phyloP scores from a whole-genome alignment of 2,329 filamentous ascomycete species.

The Penicillium sclerotiorum region DNA sequence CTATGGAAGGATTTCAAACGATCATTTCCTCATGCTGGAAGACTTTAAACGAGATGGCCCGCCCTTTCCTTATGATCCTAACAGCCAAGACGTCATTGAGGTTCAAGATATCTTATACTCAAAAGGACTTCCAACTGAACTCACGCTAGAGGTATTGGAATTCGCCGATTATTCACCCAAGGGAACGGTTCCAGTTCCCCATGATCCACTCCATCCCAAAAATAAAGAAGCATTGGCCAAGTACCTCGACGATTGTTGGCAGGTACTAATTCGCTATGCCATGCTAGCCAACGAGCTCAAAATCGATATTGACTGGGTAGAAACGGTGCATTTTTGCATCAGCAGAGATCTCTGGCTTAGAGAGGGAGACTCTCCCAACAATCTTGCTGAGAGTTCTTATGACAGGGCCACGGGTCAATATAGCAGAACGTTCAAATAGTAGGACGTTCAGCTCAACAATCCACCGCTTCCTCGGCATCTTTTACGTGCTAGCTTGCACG shows the following conservation, averaged over 20 bases:
- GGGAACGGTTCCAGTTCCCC: background rate
- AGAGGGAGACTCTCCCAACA: too few species aligned
- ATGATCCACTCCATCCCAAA: slow-evolving; percentile 14
- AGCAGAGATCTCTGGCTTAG: background rate
- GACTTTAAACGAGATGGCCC: background rate
- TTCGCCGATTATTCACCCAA: slow-evolving; percentile 8
- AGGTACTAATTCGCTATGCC: slow-evolving; percentile 26
- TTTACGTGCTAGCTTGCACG: too few species aligned
- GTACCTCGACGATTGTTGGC: slow-evolving; percentile 33
- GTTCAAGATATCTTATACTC: slow-evolving; percentile 2
- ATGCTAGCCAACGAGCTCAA: slow-evolving; percentile 26
- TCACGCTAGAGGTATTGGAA: slow-evolving; percentile 3
- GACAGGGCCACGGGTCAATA: too few species aligned
- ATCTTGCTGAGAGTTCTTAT: too few species aligned
- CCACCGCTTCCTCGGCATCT: too few species aligned
- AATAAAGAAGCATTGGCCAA: slow-evolving; percentile 25
- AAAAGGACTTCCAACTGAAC: slow-evolving; percentile 4
- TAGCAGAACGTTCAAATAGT: too few species aligned
- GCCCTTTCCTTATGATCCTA: background rate
- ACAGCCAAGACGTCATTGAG: background rate
- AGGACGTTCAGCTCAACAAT: too few species aligned
- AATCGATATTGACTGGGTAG: slow-evolving; percentile 14
- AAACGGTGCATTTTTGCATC: background rate
- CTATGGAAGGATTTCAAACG: slow-evolving; percentile 1
- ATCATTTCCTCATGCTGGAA: background rate